These are phyloP conservation scores for Leptodontidium sp. DNA, from an alignment of 2,329 filamentous ascomycete genomes.

Conservation along the genomic window DNA sequence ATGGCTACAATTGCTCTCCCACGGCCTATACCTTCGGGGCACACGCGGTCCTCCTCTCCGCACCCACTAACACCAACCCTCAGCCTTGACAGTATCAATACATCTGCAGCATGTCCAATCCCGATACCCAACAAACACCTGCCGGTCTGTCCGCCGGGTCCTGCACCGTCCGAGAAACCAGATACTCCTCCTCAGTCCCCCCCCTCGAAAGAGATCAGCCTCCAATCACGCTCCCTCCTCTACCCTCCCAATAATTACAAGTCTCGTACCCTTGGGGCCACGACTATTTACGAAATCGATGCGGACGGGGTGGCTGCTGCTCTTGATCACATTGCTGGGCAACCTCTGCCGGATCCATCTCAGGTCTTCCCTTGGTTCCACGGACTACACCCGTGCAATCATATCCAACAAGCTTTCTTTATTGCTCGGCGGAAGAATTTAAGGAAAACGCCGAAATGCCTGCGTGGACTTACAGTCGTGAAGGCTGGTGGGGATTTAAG, in stretches of 20 bases:
- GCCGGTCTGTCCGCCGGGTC: conserved; percentile 86
- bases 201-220: conserved; percentile 60
- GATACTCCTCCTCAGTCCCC: conserved; percentile 73
- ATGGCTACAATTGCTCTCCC: conserved; percentile 49
- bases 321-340: conserved; percentile 77
- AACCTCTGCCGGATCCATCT: conserved; percentile 84
- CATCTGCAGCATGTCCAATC: conserved; percentile 61
- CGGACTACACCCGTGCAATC: conserved; percentile 87
- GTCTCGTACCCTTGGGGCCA: conserved; percentile 58
- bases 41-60: conserved; percentile 51
- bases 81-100: conserved; percentile 59
- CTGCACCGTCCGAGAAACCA: conserved; percentile 62
- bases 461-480: conserved; percentile 84
- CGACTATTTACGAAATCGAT: conserved; percentile 76
- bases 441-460: conserved; percentile 75
- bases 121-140: conserved; percentile 89
- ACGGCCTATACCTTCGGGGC: conserved; percentile 40
- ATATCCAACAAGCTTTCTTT: conserved; percentile 91
- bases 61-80: conserved; percentile 59
- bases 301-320: conserved; percentile 74
- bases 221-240: conserved; percentile 73
- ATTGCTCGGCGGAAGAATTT: conserved; percentile 76
- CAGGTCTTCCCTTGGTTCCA: conserved; percentile 96
- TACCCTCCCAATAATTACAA: conserved; percentile 75
- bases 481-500: conserved; percentile 86